Percentiles rank a stretch among this genome's conserved stretches.
These are phyloP conservation scores for Candida tammaniensis DNA, from an alignment of 805 yeast species.

Conservation along the genomic window DNA sequence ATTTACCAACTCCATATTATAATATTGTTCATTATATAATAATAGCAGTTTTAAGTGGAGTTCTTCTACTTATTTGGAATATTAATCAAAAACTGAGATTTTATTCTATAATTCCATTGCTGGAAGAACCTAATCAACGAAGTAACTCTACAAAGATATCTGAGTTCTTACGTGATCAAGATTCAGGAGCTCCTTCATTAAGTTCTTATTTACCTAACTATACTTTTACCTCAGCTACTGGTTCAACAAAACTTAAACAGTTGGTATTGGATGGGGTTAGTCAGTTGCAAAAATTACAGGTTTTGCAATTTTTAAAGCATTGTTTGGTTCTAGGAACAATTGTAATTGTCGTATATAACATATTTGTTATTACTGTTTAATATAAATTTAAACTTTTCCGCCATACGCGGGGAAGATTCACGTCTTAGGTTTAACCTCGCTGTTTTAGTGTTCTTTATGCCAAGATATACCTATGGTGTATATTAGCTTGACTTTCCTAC, in stretches of 20 bases:
- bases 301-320: slow-evolving; percentile 19
- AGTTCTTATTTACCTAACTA: slow-evolving; percentile 18
- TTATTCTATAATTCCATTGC: too few relatives aligned
- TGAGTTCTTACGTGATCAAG: slow-evolving; percentile 30
- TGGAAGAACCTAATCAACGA: too few relatives aligned
- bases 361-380: slow-evolving; percentile 8
- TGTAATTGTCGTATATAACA: slow-evolving; percentile 19
- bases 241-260: not conserved
- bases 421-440: too few relatives aligned
- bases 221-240: slow-evolving; percentile 17
- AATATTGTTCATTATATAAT: slow-evolving; percentile 37
- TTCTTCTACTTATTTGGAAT: slow-evolving; percentile 28
- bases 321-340: slow-evolving; percentile 15
- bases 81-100: slow-evolving; percentile 15
- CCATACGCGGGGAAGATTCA: too few relatives aligned
- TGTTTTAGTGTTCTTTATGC: too few relatives aligned
- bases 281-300: slow-evolving; percentile 5
- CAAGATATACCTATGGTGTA: too few relatives aligned
- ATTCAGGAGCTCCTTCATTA: slow-evolving; percentile 12
- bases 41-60: slow-evolving; percentile 31
- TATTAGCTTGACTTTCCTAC: too few relatives aligned
- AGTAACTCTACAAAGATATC: slow-evolving; percentile 25
- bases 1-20: slow-evolving; percentile 44
- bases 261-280: not conserved
- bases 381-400: too few relatives aligned